Evolutionary conservation across 2,329 filamentous ascomycete species (phyloP).

Genomic region (Alternaria gaisen): DNA sequence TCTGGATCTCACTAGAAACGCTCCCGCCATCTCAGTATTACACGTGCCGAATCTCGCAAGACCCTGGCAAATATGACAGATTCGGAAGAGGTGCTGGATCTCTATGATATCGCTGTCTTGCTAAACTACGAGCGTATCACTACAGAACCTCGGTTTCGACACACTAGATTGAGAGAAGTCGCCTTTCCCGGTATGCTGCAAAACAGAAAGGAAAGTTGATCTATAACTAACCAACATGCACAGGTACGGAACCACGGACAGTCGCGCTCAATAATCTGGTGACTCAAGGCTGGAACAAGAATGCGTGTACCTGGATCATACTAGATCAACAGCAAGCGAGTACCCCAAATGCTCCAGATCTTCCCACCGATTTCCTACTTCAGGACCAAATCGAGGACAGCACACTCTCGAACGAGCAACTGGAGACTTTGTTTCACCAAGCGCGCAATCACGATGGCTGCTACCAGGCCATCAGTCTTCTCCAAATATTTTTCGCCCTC

Average conservation of each 20-base stretch:
- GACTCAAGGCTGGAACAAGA: conserved; percentile 1
- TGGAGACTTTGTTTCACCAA: conserved; percentile 10
- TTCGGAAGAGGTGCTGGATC: conserved; percentile 1
- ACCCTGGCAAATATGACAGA: background rate
- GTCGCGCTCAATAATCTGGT: background rate
- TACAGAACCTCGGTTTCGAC: background rate
- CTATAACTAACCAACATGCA: background rate
- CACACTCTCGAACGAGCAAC: conserved; percentile 1
- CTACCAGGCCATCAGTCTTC: background rate
- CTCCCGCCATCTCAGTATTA: background rate
- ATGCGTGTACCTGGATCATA: conserved; percentile 5
- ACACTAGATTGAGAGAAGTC: conserved; percentile 7
- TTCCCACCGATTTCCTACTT: background rate
- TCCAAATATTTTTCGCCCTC: conserved; percentile 4
- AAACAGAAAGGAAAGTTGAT: background rate
- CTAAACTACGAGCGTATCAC: conserved; percentile 3
- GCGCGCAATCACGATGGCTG: conserved; percentile 6
- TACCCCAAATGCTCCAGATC: background rate
- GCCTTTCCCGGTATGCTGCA: background rate
- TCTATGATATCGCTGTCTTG: conserved; percentile 3
- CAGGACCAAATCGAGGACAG: background rate
- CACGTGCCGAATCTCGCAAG: background rate
- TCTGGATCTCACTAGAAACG: background rate
- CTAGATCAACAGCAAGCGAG: conserved; percentile 1
- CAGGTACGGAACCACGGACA: background rate